Evolutionary conservation across 2,329 filamentous ascomycete genomes (phyloP).

Genomic region (Magnaporthiopsis rhizophila): DNA sequence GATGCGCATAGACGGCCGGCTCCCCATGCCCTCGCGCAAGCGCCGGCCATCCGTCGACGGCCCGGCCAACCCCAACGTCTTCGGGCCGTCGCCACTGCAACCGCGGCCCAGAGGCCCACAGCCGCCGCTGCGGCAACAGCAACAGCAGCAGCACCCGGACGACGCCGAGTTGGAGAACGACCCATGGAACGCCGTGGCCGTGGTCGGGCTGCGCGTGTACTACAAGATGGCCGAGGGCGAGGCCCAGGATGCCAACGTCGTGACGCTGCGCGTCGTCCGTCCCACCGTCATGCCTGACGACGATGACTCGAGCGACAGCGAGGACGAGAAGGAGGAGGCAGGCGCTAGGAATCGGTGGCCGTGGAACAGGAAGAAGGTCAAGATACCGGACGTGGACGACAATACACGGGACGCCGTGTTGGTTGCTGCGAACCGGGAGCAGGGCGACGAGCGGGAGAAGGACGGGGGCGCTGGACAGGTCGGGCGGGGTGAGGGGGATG

Average conservation of each 20-base stretch:
- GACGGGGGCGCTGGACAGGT: not conserved
- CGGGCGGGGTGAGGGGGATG: no score
- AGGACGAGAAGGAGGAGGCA: conserved; percentile 9
- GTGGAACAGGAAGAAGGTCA: conserved; percentile 7
- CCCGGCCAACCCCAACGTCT: not conserved
- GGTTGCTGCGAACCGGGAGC: not conserved
- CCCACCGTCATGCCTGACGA: conserved; percentile 15
- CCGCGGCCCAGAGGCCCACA: not conserved
- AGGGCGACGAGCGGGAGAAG: not conserved
- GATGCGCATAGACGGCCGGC: not conserved
- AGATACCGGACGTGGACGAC: conserved; percentile 5
- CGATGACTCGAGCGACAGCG: conserved; percentile 26
- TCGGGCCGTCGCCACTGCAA: not conserved
- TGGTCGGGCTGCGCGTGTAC: conserved; percentile 53
- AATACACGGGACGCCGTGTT: not conserved
- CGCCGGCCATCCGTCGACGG: no score
- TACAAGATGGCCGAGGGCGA: conserved; percentile 28
- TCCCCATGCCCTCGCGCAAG: not conserved
- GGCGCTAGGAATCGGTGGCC: conserved; percentile 7
- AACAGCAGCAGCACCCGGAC: not conserved
- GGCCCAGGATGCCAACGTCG: conserved; percentile 13
- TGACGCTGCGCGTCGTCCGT: conserved; percentile 19
- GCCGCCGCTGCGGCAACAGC: not conserved
- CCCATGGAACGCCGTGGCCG: conserved; percentile 55
- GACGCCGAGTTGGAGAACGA: conserved; percentile 41